These are phyloP conservation scores for Pachysandra terminalis DNA, from an alignment of 164 flowering plant species.

Conservation along the genomic window DNA sequence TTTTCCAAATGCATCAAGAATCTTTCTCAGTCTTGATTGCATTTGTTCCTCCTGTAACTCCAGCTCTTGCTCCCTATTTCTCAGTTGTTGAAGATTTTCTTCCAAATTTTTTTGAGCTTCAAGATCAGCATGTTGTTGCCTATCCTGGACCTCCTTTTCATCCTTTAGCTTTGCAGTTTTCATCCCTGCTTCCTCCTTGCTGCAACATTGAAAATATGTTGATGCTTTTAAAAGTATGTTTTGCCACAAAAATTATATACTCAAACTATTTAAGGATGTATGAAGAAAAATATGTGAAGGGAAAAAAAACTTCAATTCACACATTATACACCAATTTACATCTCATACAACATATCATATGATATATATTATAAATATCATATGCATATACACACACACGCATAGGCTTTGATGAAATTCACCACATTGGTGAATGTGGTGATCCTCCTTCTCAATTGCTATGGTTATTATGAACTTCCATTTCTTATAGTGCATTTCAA, in stretches of 20 bases:
- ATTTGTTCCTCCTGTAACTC: slow-evolving; percentile 72
- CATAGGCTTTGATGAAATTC: too few relatives aligned
- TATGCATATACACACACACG: too few relatives aligned
- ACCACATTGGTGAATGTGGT: too few relatives aligned
- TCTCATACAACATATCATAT: too few relatives aligned
- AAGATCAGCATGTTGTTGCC: slow-evolving; percentile 86
- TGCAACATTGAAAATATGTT: slow-evolving; percentile 29
- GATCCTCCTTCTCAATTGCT: too few relatives aligned
- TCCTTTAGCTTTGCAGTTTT: slow-evolving; percentile 82
- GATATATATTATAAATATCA: too few relatives aligned
- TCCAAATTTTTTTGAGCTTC: slow-evolving; percentile 88
- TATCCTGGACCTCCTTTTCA: slow-evolving; percentile 90
- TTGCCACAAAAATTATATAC: not conserved
- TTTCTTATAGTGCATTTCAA: too few relatives aligned
- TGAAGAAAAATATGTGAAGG: too few relatives aligned
- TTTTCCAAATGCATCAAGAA: slow-evolving; percentile 50
- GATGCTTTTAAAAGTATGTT: not conserved
- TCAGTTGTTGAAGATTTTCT: slow-evolving; percentile 87
- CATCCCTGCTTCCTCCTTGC: slow-evolving; percentile 96
- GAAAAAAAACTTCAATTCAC: too few relatives aligned
- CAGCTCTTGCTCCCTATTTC: slow-evolving; percentile 64
- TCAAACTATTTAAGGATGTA: too few relatives aligned
- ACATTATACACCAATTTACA: too few relatives aligned
- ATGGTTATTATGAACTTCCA: too few relatives aligned
- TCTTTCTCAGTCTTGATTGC: slow-evolving; percentile 55